Evolutionary conservation across 2,329 filamentous ascomycete genomes (phyloP), one percentile per base, ranked within the genome.

Genomic region (Aspergillus sp.): DNA sequence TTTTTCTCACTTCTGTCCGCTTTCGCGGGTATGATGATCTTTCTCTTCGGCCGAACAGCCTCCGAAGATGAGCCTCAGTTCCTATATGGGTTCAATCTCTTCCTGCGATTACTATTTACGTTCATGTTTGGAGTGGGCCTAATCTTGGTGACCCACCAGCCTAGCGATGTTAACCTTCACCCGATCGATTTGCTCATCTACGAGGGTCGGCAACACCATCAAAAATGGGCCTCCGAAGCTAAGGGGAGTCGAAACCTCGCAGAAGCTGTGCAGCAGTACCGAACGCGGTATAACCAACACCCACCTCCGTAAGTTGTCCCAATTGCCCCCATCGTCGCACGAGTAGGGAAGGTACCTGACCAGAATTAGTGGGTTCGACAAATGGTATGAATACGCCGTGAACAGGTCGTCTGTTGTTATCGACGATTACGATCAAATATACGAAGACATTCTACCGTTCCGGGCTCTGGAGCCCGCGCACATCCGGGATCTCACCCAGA

Each of bases 371-470:
- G 77, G 78, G 11, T 86, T 85, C 57, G 79, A 84, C 55, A 70
- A 76, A 52, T 85, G 82, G 83, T 84, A 81, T 59, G 64, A 76
- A 35, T 85, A 78, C 63, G 82, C 83, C 1, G 76, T 70, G 4
- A 74, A 67, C 6, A 76, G 76, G 36, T 77, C 75, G 13, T 80
- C 80, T 1, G 63, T 77, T 4, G 66, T 85, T 8, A 79, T 85
- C 45, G 82, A 86, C 55, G 80, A 84, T 56, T 85, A 79, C 55
- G 81, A 85, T 65, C 80, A 79, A 56, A 83, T 86, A 14, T 68
- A 83, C 54, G 64, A 77, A 19, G 81, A 85, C 57, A 63, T 85
- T 8, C 66, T 79, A 7, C 81, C 81, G 1, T 85, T 84, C 57
- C 79, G 76, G 44, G 74, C 78, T 3, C 64, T 84, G 24, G 63